Percentiles rank a stretch among this genome's conserved stretches.
Evolutionary conservation across 148 eudicot species (phyloP).

Genomic region (Camellia granthamiana): DNA sequence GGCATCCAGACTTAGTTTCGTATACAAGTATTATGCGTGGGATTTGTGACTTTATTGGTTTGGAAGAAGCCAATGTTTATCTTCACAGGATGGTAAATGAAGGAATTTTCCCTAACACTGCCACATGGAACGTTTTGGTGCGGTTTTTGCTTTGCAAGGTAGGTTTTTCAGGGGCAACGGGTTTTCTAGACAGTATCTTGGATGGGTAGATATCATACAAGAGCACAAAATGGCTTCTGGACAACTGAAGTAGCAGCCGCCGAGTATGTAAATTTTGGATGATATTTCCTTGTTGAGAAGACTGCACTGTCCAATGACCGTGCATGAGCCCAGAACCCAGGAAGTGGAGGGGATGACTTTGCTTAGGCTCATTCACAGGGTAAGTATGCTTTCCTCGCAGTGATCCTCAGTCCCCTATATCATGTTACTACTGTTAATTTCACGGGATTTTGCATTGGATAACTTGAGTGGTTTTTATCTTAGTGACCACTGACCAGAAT

Average conservation of each 20-base stretch:
- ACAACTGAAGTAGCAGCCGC: not conserved
- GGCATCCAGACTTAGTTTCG: conserved; percentile 41
- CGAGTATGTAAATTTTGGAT: not conserved
- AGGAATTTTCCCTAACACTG: conserved; percentile 47
- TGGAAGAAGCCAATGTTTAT: conserved; percentile 41
- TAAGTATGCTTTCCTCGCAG: not conserved
- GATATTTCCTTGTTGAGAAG: not conserved
- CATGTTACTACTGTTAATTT: too few relatives aligned
- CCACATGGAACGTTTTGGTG: conserved; percentile 56
- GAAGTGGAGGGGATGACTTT: not conserved
- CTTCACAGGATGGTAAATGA: conserved; percentile 57
- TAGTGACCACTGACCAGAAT: not conserved
- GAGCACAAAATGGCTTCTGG: not conserved
- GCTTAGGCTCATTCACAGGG: not conserved
- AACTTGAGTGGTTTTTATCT: not conserved
- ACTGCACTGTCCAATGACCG: not conserved
- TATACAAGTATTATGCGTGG: conserved; percentile 62
- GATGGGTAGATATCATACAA: not conserved
- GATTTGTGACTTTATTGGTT: conserved; percentile 35
- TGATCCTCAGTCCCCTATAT: not conserved
- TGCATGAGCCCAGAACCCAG: not conserved
- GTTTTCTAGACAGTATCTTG: conserved; percentile 24
- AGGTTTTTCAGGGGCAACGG: conserved; percentile 23
- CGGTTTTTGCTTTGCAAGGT: conserved; percentile 41
- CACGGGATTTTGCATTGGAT: not conserved